Conservation (phyloP, 108 stramenopile species). For the Ochromonas danica region DNA sequence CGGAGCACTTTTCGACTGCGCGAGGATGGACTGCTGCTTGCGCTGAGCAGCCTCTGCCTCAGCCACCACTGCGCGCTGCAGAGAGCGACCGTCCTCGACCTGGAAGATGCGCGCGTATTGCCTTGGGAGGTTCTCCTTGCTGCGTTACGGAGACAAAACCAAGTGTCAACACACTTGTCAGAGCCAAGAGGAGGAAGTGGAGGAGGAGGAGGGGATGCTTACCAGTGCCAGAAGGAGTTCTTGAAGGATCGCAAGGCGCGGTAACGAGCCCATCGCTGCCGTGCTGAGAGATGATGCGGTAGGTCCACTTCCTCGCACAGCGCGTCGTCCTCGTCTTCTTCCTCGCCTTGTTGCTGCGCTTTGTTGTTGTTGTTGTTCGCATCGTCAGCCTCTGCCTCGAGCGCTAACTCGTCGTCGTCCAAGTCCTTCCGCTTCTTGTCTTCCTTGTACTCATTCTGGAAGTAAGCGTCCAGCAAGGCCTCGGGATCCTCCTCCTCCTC, state of each 20-base stretch:
- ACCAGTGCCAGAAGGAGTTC: slow-evolving; percentile 89
- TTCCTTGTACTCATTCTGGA: slow-evolving; percentile 45
- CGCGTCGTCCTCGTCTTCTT: slow-evolving; percentile 69
- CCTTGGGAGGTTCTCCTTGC: slow-evolving; percentile 94
- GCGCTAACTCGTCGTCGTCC: slow-evolving; percentile 33
- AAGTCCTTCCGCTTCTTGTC: slow-evolving; percentile 56
- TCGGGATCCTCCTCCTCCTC: slow-evolving; percentile 41
- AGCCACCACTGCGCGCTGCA: no score
- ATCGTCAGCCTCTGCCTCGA: slow-evolving; percentile 31
- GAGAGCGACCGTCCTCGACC: no score
- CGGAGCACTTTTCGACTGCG: no score
- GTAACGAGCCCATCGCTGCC: slow-evolving; percentile 91
- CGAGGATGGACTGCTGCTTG: no score
- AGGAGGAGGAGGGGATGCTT: no score
- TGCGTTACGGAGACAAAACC: no score
- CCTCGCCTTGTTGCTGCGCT: slow-evolving; percentile 52
- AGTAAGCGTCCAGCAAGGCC: slow-evolving; percentile 47
- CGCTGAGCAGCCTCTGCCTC: no score
- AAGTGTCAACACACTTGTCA: no score
- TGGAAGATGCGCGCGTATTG: slow-evolving; percentile 89
- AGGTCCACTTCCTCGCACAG: slow-evolving; percentile 92
- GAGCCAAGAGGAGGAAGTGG: no score
- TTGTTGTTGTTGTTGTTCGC: slow-evolving; percentile 40
- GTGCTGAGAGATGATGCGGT: slow-evolving; percentile 74
- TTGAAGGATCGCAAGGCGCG: slow-evolving; percentile 87